phyloP scores from a whole-genome alignment of 495 filamentous ascomycete species.

The Neurospora sp. region DNA sequence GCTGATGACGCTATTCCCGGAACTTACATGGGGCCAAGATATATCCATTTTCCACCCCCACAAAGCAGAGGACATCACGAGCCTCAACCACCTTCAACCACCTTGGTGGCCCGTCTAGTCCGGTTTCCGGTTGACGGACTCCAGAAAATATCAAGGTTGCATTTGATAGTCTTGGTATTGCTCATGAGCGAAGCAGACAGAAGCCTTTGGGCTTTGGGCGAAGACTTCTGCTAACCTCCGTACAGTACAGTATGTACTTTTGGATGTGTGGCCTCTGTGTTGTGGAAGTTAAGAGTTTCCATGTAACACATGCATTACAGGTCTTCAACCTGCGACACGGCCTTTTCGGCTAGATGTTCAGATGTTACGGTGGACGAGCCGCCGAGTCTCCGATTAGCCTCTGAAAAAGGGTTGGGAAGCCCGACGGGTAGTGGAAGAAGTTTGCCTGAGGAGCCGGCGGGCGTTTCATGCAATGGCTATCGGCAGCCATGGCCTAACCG shows the following conservation, averaged over 20 bases:
- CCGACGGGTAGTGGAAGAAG: background rate
- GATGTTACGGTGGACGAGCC: background rate
- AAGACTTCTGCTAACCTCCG: background rate
- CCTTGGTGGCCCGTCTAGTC: background rate
- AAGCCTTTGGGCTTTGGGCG: background rate
- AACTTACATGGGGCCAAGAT: background rate
- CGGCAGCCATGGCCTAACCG: background rate
- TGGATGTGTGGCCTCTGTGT: background rate
- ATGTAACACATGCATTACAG: background rate
- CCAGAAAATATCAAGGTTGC: background rate
- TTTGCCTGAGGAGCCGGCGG: background rate
- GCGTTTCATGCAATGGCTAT: background rate
- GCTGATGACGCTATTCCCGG: background rate
- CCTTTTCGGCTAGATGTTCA: background rate
- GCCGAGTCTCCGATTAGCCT: background rate
- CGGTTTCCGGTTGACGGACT: background rate
- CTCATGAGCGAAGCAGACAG: background rate
- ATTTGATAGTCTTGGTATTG: background rate
- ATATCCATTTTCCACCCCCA: background rate
- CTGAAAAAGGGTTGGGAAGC: background rate
- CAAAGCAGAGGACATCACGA: background rate
- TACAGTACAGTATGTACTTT: too few relatives aligned
- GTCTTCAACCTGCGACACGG: background rate
- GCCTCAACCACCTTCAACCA: background rate
- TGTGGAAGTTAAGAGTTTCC: background rate